Conservation (phyloP, 345 rosid species). For the Pugionium dolabratum region DNA sequence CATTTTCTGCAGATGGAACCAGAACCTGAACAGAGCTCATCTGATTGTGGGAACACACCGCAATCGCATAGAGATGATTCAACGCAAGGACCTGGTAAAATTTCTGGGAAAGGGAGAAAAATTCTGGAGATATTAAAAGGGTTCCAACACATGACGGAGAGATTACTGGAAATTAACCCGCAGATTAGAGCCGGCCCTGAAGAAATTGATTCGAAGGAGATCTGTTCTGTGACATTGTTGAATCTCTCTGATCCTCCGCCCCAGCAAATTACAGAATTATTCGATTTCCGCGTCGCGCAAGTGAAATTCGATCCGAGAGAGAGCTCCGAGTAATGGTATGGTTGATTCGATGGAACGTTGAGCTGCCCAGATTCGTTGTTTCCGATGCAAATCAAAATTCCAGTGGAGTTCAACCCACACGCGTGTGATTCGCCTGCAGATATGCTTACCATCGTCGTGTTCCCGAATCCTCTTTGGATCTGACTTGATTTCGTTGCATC, state of each 20-base stretch:
- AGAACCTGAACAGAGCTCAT: conserved; percentile 52
- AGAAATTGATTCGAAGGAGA: conserved; percentile 62
- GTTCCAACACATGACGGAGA: conserved; percentile 75
- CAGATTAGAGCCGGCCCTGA: conserved; percentile 71
- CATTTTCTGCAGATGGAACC: conserved; percentile 60
- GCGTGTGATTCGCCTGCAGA: conserved; percentile 68
- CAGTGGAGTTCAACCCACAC: conserved; percentile 66
- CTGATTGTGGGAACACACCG: conserved; percentile 50
- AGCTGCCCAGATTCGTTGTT: conserved; percentile 57
- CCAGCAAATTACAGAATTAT: conserved; percentile 72
- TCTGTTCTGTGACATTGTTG: conserved; percentile 37
- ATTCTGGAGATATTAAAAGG: conserved; percentile 32
- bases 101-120: conserved; percentile 43
- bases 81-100: conserved; percentile 83
- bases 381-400: conserved; percentile 62
- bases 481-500: conserved; percentile 15
- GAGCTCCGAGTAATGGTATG: conserved; percentile 46
- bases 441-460: conserved; percentile 53
- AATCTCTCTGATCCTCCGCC: conserved; percentile 52
- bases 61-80: conserved; percentile 47
- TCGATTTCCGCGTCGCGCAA: conserved; percentile 55
- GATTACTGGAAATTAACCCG: conserved; percentile 52
- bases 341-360: conserved; percentile 45
- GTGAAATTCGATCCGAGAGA: conserved; percentile 64
- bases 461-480: conserved; percentile 53